Evolutionary conservation across 2,329 filamentous ascomycete genomes (phyloP).

Genomic region (Fusarium sublunatum): DNA sequence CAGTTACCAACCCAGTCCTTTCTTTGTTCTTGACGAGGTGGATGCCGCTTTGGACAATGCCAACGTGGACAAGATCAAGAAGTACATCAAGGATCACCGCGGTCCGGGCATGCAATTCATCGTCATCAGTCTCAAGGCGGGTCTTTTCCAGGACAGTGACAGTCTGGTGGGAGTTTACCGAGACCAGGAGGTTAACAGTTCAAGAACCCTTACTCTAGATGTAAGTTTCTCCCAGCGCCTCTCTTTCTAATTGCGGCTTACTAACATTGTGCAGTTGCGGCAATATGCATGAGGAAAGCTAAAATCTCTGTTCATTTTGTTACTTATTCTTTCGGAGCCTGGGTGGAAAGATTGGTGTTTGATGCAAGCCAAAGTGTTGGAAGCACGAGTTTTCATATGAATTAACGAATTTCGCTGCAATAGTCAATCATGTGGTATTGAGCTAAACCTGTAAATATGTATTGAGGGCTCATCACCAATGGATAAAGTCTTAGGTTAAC

Average conservation of each 20-base stretch:
- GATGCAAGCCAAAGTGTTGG: constrained; percentile 8
- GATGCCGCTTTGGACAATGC: constrained; percentile 98
- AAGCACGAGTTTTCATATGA: constrained; percentile 12
- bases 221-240: constrained; percentile 67
- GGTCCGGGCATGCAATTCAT: constrained; percentile 99
- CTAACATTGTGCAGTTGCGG: constrained; percentile 46
- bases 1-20: constrained; percentile 93
- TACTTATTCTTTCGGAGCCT: constrained; percentile 13
- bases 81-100: constrained; percentile 94
- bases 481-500: not conserved
- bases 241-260: not conserved
- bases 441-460: constrained; percentile 3
- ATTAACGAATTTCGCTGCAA: constrained; percentile 17
- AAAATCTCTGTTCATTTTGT: not conserved
- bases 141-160: constrained; percentile 95
- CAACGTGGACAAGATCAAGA: constrained; percentile 95
- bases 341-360: constrained; percentile 15
- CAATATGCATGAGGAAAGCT: constrained; percentile 49
- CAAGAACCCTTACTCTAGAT: constrained; percentile 91
- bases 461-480: not conserved
- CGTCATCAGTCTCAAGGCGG: constrained; percentile 95
- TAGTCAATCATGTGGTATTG: constrained; percentile 1
- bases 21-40: constrained; percentile 98
- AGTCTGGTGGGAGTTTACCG: constrained; percentile 95
- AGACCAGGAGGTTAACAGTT: constrained; percentile 93